Base-by-base conservation (phyloP, 2,329 filamentous ascomycete genomes). In the Aspergillus tubingensis region DNA sequence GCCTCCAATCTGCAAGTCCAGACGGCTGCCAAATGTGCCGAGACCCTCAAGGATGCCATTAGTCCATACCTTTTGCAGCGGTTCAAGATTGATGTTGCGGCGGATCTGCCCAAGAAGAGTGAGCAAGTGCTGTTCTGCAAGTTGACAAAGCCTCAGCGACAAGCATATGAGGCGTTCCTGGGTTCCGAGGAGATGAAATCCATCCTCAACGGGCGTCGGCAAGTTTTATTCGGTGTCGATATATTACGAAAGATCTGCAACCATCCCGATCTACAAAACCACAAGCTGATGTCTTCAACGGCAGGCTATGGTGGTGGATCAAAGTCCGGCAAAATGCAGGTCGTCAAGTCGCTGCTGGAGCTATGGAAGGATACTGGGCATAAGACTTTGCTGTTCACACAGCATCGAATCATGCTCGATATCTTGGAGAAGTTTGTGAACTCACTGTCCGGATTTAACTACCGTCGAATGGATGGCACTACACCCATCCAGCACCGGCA, bases 101-200 rank as follows among this genome's bases (percentile, higher is more conserved):
- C 93, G 7, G 94, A 98, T 74, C 80, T 99, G 11, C 95, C 95
- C 0, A 91, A 96, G 76, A 99, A 99, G 82, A 96, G 88, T 54
- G 95, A 99, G 73, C 91, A 96, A 67, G 95, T 99, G 0, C 81
- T 99, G 3, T 98, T 99, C 75, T 98, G 95, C 79, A 96, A 96
- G 73, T 81, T 99, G 62, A 96, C 93, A 0, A 84, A 85, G 56
- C 79, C 88, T 13, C 95, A 99, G 73, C 85, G 91, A 53, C 83
- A 89, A 32, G 88, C 89, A 0, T 99, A 99, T 67, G 86, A 92
- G 72, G 81, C 84, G 5, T 98, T 96, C 67, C 80, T 98, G 2
- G 82, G 82, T 17, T 97, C 93, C 0, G 87, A 91, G 43, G 92
- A 96, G 48, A 92, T 97, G 83, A 85, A 84, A n/a, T 87, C 89